Evolutionary conservation across 228 moss, liverwort and hornwort genomes (phyloP), one percentile per base, ranked within the genome.

Genomic region (Sphagnum magellanicum): DNA sequence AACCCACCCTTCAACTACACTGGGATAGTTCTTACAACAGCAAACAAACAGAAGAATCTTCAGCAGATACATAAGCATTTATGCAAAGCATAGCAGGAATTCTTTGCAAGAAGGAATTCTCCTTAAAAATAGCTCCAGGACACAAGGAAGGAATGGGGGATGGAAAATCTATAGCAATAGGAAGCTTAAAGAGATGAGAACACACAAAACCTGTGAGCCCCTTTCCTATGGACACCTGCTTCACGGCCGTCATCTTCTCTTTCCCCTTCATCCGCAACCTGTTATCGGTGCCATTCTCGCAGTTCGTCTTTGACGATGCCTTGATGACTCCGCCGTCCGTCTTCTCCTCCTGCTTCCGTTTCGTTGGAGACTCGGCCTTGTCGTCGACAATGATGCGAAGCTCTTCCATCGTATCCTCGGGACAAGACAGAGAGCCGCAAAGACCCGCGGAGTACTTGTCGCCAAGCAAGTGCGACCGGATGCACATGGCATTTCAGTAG

Each of bases 401-500:
- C 86, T 86, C 82, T 75, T 82, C 86, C n/a, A 82, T 82, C 10
- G 82, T 82, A 60, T 79, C 82, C 47, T 80, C 82, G 14, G 82
- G 79, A 47, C 82, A 79, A 4, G 77, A 75, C 8, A 82, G 82
- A 57, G 82, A 86, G 60, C 86, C 82, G 0, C 79, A 79, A 4
- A 86, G 82, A 4, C 86, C 86, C 10, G 86, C 86, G 16, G 74
- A 72, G 51, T 83, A 78, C 61, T 86, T 86, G 74, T 83, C 83
- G 6, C 87, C 83, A 16, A 87, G 80, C 76, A 83, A 64, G 60
- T 87, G 87, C 13, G 87, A 83, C 11, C 83, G 75, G 65, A 87
- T 87, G 55, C 80, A 83, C 87, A 87, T 87, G 51, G 87, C 87
- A 72, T 87, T 87, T 57, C 87, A 80, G 68, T 87, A 83, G 0